Conservation (phyloP, 208 protist species). For the Endotrypanum monterogeii region DNA sequence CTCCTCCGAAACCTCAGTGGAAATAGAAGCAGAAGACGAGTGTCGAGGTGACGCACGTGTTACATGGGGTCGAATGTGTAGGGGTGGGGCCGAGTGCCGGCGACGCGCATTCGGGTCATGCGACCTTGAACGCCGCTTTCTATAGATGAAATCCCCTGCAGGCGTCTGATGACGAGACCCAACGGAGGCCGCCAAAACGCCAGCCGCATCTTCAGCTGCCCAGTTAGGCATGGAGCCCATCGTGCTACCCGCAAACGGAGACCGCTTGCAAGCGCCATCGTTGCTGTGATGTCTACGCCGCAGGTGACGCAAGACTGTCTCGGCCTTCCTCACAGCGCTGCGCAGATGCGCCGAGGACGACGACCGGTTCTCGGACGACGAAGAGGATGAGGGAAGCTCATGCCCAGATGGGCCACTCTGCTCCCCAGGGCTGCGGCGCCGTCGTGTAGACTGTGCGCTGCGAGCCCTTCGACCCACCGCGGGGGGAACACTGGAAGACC, state of each 20-base stretch:
- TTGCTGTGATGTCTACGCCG: neutral
- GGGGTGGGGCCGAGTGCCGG: neutral
- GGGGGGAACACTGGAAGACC: neutral
- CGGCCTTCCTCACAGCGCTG: conserved; percentile 14
- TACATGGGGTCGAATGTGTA: neutral
- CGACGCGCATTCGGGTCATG: neutral
- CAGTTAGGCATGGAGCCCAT: neutral
- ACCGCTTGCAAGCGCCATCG: neutral
- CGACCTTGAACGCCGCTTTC: neutral
- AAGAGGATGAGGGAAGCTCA: conserved; percentile 1
- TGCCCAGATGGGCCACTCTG: neutral
- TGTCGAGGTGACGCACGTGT: neutral
- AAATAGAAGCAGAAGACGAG: neutral
- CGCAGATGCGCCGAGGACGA: conserved; percentile 12
- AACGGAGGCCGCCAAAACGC: neutral
- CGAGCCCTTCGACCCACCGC: neutral
- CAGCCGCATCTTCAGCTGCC: neutral
- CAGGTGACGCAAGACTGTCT: conserved; percentile 13
- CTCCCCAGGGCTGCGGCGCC: neutral
- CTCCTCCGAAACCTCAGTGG: neutral
- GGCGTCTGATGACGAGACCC: neutral
- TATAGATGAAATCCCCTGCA: neutral
- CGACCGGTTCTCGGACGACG: neutral
- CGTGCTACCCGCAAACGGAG: neutral
- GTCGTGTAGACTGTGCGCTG: neutral